A percentile compares a stretch with the other conserved stretches of the same genome.
These are phyloP conservation scores for Phytopythium oedochilum DNA, from an alignment of 352 stramenopile genomes.

Conservation along the genomic window DNA sequence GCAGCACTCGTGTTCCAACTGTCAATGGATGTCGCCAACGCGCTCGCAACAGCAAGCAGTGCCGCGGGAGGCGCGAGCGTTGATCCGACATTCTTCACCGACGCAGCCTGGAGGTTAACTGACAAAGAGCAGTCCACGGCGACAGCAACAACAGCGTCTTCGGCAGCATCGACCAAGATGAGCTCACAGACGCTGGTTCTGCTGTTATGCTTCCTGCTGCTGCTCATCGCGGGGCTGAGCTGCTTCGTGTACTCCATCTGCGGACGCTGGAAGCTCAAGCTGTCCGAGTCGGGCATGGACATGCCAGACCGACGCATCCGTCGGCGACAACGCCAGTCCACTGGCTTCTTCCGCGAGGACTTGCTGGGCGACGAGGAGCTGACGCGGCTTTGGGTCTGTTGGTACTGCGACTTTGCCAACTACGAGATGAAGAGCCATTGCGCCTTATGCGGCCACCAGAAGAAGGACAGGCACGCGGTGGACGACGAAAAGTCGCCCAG, in stretches of 20 bases:
- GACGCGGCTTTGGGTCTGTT: conserved; percentile 43
- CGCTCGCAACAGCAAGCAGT: background rate
- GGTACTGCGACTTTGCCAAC: conserved; percentile 55
- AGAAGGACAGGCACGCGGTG: conserved; percentile 21
- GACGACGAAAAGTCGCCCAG: conserved; percentile 18
- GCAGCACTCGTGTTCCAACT: background rate
- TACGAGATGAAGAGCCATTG: conserved; percentile 51
- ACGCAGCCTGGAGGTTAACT: background rate
- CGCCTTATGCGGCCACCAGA: conserved; percentile 38
- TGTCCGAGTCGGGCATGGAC: conserved; percentile 2
- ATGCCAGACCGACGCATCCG: background rate
- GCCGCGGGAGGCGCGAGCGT: background rate
- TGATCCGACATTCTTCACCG: background rate
- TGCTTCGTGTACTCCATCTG: conserved; percentile 33
- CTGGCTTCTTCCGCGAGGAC: conserved; percentile 36
- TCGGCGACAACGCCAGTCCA: background rate
- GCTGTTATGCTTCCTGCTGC: conserved; percentile 29
- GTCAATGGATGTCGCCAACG: background rate
- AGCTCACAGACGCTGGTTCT: conserved; percentile 13
- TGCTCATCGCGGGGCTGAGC: conserved; percentile 17
- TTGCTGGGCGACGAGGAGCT: conserved; percentile 48
- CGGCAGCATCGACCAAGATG: background rate
- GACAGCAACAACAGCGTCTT: background rate
- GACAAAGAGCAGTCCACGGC: background rate
- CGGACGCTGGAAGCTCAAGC: conserved; percentile 18